These are phyloP conservation scores for Exserohilum turcica DNA, from an alignment of 2,329 filamentous ascomycete species.

Conservation along the genomic window DNA sequence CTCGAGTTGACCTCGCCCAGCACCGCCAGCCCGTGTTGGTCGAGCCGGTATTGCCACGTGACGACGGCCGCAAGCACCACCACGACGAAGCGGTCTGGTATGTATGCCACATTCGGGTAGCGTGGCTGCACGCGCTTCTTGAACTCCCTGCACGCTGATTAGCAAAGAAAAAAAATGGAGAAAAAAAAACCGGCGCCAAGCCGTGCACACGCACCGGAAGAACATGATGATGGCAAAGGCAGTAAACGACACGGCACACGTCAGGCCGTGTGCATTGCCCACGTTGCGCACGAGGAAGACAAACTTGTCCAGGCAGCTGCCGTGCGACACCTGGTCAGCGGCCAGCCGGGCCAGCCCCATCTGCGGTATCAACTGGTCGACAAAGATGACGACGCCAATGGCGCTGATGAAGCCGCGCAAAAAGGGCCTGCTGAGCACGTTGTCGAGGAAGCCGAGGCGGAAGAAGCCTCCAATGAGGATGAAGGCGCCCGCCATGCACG, in stretches of 20 bases:
- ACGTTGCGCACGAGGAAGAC: conserved; percentile 75
- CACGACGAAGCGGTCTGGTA: conserved; percentile 89
- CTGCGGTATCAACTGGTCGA: conserved; percentile 92
- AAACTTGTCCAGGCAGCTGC: conserved; percentile 85
- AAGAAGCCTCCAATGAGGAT: conserved; percentile 87
- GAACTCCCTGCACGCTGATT: conserved; percentile 63
- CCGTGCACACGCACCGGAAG: conserved; percentile 64
- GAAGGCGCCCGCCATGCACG: conserved; percentile 83
- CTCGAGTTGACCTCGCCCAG: conserved; percentile 79
- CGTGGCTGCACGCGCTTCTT: conserved; percentile 81
- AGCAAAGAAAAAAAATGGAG: conserved; percentile 7
- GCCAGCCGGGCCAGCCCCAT: conserved; percentile 75
- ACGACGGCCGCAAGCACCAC: conserved; percentile 84
- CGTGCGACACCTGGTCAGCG: conserved; percentile 74
- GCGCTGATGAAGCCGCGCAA: conserved; percentile 95
- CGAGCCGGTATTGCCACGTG: conserved; percentile 77
- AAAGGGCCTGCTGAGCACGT: conserved; percentile 90
- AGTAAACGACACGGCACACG: conserved; percentile 73
- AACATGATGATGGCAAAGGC: conserved; percentile 90
- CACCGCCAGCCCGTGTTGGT: conserved; percentile 77
- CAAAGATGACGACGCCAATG: conserved; percentile 93
- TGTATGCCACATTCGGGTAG: conserved; percentile 79
- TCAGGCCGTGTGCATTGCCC: conserved; percentile 71
- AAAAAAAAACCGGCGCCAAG: background rate
- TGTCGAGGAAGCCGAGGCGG: conserved; percentile 89